Evolutionary conservation across 73 alveolate species (phyloP).

Genomic region (Tetrahymena borealis): DNA sequence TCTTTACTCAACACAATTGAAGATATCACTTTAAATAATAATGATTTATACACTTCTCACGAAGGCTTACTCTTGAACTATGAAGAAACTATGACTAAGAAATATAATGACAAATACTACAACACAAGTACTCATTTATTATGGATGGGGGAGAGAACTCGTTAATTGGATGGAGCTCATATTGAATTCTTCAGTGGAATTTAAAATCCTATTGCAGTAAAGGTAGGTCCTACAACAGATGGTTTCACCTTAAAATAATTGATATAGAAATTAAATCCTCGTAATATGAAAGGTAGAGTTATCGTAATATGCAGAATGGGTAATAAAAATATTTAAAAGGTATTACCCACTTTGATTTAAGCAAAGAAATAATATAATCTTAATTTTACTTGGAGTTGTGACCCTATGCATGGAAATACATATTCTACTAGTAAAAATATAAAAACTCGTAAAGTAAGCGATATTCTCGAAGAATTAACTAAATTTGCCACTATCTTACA

Average conservation of each 20-base stretch:
- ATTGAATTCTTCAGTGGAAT: conserved; percentile 49
- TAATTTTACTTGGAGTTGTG: conserved; percentile 40
- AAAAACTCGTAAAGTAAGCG: conserved; percentile 25
- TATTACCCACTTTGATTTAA: conserved; percentile 10
- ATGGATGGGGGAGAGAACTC: conserved; percentile 62
- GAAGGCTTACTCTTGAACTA: conserved; percentile 47
- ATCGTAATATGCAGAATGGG: conserved; percentile 43
- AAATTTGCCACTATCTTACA: background rate
- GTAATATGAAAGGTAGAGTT: conserved; percentile 39
- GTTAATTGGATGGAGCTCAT: conserved; percentile 41
- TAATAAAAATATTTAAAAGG: background rate
- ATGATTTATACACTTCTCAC: conserved; percentile 15
- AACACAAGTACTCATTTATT: conserved; percentile 36
- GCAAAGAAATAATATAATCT: conserved; percentile 26
- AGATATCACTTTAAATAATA: background rate
- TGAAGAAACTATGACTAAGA: conserved; percentile 32
- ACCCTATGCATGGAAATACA: conserved; percentile 64
- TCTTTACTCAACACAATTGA: background rate
- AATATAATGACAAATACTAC: conserved; percentile 1
- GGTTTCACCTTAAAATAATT: conserved; percentile 2
- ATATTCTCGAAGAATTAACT: conserved; percentile 23
- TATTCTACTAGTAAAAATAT: background rate
- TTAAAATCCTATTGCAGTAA: conserved; percentile 48
- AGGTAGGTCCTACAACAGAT: conserved; percentile 40
- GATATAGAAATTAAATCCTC: conserved; percentile 40